These are phyloP conservation scores for Colletotrichum sp. DNA, from an alignment of 2,329 filamentous ascomycete species.

Conservation along the genomic window DNA sequence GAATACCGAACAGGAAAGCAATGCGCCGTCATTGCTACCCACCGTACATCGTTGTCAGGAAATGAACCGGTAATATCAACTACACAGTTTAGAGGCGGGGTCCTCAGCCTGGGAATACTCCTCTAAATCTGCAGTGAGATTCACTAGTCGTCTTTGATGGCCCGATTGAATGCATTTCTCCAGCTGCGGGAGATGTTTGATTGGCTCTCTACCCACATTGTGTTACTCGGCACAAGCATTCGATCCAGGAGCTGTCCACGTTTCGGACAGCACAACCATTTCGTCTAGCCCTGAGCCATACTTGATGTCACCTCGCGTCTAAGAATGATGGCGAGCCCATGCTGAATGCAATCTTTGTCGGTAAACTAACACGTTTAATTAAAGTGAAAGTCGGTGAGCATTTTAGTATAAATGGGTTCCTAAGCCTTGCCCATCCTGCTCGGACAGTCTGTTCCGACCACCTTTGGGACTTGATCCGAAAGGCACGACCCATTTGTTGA, in stretches of 20 bases:
- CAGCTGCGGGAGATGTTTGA: neutral
- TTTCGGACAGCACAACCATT: neutral
- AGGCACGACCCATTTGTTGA: neutral
- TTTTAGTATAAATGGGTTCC: neutral
- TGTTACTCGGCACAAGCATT: neutral
- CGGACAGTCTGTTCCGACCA: neutral
- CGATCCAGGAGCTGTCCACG: neutral
- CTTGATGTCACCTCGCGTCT: neutral
- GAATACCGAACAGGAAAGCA: neutral
- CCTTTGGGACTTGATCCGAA: neutral
- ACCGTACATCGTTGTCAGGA: neutral
- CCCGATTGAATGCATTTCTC: neutral
- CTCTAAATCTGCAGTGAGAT: neutral
- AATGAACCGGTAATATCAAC: neutral
- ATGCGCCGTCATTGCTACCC: neutral
- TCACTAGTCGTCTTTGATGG: neutral
- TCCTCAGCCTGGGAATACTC: neutral
- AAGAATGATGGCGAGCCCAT: neutral
- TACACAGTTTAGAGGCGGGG: neutral
- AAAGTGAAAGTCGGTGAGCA: neutral
- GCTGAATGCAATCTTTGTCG: neutral
- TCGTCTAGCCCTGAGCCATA: neutral
- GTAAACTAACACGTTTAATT: neutral
- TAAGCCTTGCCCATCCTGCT: neutral
- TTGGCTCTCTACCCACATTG: neutral